A percentile compares a stretch with the other conserved stretches of the same genome.
Conservation (phyloP, 305 asterid species). For the Solanum hybrid region DNA sequence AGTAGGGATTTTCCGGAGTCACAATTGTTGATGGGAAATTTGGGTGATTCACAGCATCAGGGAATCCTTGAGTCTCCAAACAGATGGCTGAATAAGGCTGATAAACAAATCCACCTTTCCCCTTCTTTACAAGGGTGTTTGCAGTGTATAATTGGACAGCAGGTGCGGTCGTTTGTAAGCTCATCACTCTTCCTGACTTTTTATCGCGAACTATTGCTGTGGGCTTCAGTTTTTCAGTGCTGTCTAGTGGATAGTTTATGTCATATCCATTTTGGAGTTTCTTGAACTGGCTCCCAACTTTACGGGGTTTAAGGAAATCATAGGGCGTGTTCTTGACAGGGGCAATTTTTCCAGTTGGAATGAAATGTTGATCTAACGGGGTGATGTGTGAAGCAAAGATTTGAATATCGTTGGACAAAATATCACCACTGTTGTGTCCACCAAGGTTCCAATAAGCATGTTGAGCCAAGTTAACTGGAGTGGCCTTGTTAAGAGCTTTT, state of each 20-base stretch:
- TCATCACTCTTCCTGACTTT: constrained; percentile 60
- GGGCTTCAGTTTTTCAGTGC: constrained; percentile 18
- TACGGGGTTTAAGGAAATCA: constrained; percentile 44
- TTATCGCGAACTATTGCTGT: constrained; percentile 38
- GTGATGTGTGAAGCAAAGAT: constrained; percentile 47
- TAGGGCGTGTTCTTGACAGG: constrained; percentile 41
- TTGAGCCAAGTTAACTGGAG: constrained; percentile 76
- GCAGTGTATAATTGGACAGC: constrained; percentile 73
- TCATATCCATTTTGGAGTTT: constrained; percentile 53
- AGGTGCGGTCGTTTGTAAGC: constrained; percentile 56
- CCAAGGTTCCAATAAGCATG: constrained; percentile 84
- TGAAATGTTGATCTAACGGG: constrained; percentile 41
- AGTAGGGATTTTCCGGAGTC: constrained; percentile 38
- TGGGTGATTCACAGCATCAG: constrained; percentile 72
- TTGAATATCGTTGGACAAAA: constrained; percentile 50
- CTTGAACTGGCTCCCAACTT: constrained; percentile 35
- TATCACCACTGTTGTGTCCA: constrained; percentile 57
- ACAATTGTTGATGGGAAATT: constrained; percentile 73
- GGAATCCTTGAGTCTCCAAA: constrained; percentile 84
- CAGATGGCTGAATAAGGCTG: constrained; percentile 32
- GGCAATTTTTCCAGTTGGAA: constrained; percentile 55
- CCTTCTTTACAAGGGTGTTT: constrained; percentile 36
- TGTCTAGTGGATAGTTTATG: constrained; percentile 55
- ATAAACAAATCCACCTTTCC: constrained; percentile 56
- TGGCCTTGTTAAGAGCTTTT: constrained; percentile 39